Evolutionary conservation across 2,329 filamentous ascomycete species (phyloP), one percentile per base, ranked within the genome.

Genomic region (Cladosporium cucumerinum): DNA sequence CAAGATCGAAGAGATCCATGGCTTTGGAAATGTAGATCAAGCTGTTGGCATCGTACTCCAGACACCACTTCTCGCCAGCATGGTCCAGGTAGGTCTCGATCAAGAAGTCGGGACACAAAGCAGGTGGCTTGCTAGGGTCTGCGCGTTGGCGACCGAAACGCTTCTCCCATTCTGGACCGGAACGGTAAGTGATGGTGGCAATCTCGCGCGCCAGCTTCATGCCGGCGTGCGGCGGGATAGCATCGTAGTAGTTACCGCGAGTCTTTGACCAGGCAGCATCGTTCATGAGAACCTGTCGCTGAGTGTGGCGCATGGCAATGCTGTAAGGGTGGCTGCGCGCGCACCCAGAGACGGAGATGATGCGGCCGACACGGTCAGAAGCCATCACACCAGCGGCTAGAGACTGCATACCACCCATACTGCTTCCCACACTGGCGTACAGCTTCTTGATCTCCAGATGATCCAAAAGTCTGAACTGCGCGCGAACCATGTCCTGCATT

Each of bases 181-280:
- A 96, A 67, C 95, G 88, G 78, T 99, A 99, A 2, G 95, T 99
- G 55, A 99, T 93, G 0, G 95, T 99, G 18, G 95, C 95, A 72
- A 99, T 99, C 79, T 99, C 92, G 66, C 95, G 89, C 0, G 95
- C 94, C 7, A 99, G 88, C 80, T 99, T 99, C 94, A 99, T 98
- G 58, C 95, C 95, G 0, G 91, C 89, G 74, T 99, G 95, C 0
- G 95, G 95, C 2, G 95, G 95, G 7, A 99, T 87, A 49, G 83
- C 81, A 73, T 89, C 89, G 75, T 97, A 96, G 68, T 85, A 86
- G 82, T 98, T 98, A 1, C 95, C 95, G 39, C 95, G 87, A 70
- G 92, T 91, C 39, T 72, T 69, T 12, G 75, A 70, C 95, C 95
- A 99, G 73, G 96, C 93, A 2, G 93, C 93, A 73, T 99, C 95